Evolutionary conservation across 352 stramenopile genomes (phyloP), one percentile per base, ranked within the genome.

Genomic region (Peronospora farinosa): DNA sequence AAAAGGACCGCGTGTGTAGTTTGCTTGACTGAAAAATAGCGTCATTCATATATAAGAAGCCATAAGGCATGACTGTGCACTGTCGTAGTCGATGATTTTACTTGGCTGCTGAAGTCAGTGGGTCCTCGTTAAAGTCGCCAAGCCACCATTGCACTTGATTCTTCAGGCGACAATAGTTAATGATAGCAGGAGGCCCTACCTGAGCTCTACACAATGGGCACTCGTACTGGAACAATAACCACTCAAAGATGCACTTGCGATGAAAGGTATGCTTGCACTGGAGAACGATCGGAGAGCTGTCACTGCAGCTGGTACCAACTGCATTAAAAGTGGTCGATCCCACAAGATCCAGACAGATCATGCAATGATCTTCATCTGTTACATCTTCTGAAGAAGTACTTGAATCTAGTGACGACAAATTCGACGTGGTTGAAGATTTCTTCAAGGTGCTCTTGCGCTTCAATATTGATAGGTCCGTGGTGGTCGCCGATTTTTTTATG

Each of bases 171-270:
- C 72, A 88, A 47, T 72, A 84, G 47, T 79, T 86, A 16, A 64
- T 84, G 53, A 81, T 65, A 10, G 72, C 74, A 16, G 65, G 50
- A 5, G 69, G 65, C 12, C 74, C 72, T 21, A 86, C 65, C 13
- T 63, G 77, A 21, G 57, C 65, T 47, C 78, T 67, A 53, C 78
- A 90, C 31, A 87, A 50, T 8, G 78, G 78, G 39, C 78, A 90
- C 33, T 86, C 72, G 54, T 74, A 81, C 52, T 88, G 60, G 54
- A 86, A 82, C 30, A 84, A 43, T 8, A 89, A 60, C 78, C 78
- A 89, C 60, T 86, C 72, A 37, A 81, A 87, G 12, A 90, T 54
- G 60, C 79, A 90, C 28, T 81, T 61, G 15, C 79, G 72, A 63
- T 88, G 79, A 51, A 90, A 90, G 10, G 60, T 50, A 47, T 90